Evolutionary conservation across 192 early-diverging fungal species (phyloP), one percentile per base, ranked within the genome.

Genomic region (Entomortierella beljakovae): DNA sequence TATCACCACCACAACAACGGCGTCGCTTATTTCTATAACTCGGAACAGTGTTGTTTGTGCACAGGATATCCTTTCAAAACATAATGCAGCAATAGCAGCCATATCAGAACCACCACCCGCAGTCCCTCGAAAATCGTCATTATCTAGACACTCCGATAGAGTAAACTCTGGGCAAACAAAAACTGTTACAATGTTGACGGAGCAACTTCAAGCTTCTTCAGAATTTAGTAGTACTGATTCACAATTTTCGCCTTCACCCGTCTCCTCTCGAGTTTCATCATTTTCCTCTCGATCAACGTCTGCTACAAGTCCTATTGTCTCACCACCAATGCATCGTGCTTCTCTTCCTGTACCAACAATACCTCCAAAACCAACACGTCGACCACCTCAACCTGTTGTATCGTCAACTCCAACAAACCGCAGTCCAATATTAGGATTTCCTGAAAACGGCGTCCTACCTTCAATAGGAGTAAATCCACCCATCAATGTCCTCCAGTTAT

Each of bases 351-450:
- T 76, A 3, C 85, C 85, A 1, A 73, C 85, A 35, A 50, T 88
- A 48, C 88, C 88, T 37, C 88, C 88, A 29, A 89, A 89, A 72
- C 87, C 87, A 3, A 80, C 76, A 6, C 64, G 85, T 33, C 71
- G 80, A 23, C 71, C 68, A 8, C 64, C 74, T 9, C 64, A 37
- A 33, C 70, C 79, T 9, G 23, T 61, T 15, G 31, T 35, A n/a
- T 55, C 79, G 2, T 56, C 70, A 0, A 51, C 63, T 3, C 71
- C 76, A 40, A 61, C 68, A 26, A 83, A 56, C 31, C 64, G 71
- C 18, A 80, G 57, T 49, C 68, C 77, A 34, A 43, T 73, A 37
- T 28, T 79, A 15, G 75, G 67, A 25, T 61, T 65, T 29, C 33
- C 61, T 23, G 75, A 70, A 31, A 51, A 64, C 5, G 75, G 62